Percentiles rank a stretch among this genome's conserved stretches.
phyloP scores from a whole-genome alignment of 192 early-diverging fungal species.

The Tieghemiomyces parasiticus region DNA sequence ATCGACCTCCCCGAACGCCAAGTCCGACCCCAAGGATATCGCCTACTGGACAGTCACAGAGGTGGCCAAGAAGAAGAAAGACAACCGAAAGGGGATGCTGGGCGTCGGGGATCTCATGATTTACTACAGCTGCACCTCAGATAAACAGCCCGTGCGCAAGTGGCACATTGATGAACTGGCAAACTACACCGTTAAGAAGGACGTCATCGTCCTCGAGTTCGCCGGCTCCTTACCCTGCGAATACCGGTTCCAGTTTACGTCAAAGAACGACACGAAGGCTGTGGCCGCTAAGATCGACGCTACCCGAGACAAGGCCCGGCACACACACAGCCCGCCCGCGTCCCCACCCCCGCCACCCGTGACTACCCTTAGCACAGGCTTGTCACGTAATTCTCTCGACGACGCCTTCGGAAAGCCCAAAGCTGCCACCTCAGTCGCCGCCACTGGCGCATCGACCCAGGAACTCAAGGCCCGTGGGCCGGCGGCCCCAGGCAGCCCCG shows the following conservation, averaged over 20 bases:
- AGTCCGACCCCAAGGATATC: not conserved
- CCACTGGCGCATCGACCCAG: too few species aligned
- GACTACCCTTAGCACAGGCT: not conserved
- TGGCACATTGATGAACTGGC: conserved; percentile 42
- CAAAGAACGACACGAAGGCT: conserved; percentile 48
- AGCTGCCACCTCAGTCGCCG: too few species aligned
- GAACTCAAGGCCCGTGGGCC: too few species aligned
- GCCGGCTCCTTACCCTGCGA: conserved; percentile 32
- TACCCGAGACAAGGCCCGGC: conserved; percentile 33
- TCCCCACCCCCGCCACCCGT: not conserved
- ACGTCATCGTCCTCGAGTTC: conserved; percentile 44
- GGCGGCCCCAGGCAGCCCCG: not conserved
- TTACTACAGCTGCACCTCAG: conserved; percentile 36
- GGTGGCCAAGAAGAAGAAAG: conserved; percentile 64
- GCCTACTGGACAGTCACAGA: conserved; percentile 17
- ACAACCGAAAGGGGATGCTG: conserved; percentile 47
- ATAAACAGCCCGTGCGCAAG: conserved; percentile 34
- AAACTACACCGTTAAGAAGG: conserved; percentile 44
- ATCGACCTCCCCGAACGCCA: conserved; percentile 8
- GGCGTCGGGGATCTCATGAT: conserved; percentile 44
- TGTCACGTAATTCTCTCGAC: not conserved
- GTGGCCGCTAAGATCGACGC: conserved; percentile 44
- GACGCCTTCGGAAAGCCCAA: not conserved
- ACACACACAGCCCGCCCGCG: not conserved
- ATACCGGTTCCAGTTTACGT: conserved; percentile 45